Percentiles rank a stretch among this genome's conserved stretches.
Evolutionary conservation across 2,329 filamentous ascomycete species (phyloP).

Genomic region (Phyllosticta citriasiana): DNA sequence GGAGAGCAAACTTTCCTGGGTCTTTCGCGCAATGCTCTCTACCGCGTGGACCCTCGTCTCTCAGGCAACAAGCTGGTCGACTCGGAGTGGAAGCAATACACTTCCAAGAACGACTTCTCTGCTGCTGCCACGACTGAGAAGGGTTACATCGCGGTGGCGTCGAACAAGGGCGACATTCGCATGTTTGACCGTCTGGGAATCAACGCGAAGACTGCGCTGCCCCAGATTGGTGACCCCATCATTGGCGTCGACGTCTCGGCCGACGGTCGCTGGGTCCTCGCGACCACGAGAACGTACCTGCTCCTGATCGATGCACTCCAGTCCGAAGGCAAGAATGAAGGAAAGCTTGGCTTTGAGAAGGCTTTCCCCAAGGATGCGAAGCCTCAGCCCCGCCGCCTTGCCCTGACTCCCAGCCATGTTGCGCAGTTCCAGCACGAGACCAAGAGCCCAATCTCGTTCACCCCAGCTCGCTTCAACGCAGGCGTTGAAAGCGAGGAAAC

Average conservation of each 20-base stretch:
- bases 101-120: slow-evolving; percentile 95
- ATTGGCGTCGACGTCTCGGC: slow-evolving; percentile 91
- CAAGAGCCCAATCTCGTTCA: slow-evolving; percentile 75
- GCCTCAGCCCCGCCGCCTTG: slow-evolving; percentile 82
- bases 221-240: slow-evolving; percentile 88
- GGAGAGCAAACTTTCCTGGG: slow-evolving; percentile 91
- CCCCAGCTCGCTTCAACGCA: slow-evolving; percentile 86
- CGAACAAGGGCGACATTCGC: slow-evolving; percentile 94
- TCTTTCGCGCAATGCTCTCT: slow-evolving; percentile 84
- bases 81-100: slow-evolving; percentile 87
- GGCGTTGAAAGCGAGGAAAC: slow-evolving; percentile 74
- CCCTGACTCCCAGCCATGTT: slow-evolving; percentile 80
- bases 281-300: slow-evolving; percentile 88
- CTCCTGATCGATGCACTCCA: slow-evolving; percentile 87
- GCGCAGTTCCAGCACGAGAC: slow-evolving; percentile 98
- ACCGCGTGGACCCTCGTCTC: slow-evolving; percentile 84
- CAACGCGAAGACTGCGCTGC: slow-evolving; percentile 94
- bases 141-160: slow-evolving; percentile 92
- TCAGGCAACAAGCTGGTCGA: slow-evolving; percentile 89
- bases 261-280: slow-evolving; percentile 90
- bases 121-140: slow-evolving; percentile 90
- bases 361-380: slow-evolving; percentile 87
- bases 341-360: slow-evolving; percentile 95
- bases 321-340: slow-evolving; percentile 88
- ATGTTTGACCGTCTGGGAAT: slow-evolving; percentile 94